Base-by-base conservation (phyloP, 495 filamentous ascomycete species). In the Talaromyces ruber region DNA sequence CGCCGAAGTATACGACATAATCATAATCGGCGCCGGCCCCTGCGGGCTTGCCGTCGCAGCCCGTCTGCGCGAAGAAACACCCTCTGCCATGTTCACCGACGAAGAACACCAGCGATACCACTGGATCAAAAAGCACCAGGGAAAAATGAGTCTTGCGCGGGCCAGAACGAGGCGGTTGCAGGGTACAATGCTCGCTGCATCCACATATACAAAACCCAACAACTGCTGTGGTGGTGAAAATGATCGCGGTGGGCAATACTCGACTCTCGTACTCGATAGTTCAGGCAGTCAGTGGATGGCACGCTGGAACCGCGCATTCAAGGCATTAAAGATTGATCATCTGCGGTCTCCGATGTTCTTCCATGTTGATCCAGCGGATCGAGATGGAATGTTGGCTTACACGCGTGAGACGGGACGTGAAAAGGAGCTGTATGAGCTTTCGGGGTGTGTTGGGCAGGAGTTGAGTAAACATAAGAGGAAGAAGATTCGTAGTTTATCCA, bases 321-420 rank as follows among this genome's bases (percentile, higher is more conserved):
- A 73, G 22, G 80, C 72, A 0, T 75, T 86, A 58, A 78, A 81
- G 39, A 87, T 88, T 29, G 72, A 79, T 22, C 79, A 88, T 68
- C 70, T 87, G 16, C 79, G 84, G 14, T 86, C 84, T 65, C 85
- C 83, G 16, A 87, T 88, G 85, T 86, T 88, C 65, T 86, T 86
- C 64, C 84, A 88, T 70, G 71, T 85, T 21, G 85, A 87, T 63
- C 85, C 85, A 0, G 76, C 81, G 1, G 85, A 88, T 68, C 78
- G 85, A 6, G 85, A 87, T 72, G 82, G 82, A 3, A 71, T 88
- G 66, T 64, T 87, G 39, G 82, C 79, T n/a, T 85, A 83, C 72
- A 77, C 82, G 0, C 79, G 82, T 58, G 75, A 79, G 61, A 72
- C 74, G 34, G 78, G 74, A 0, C 66, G 81, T 16, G 77, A 80